phyloP scores from a whole-genome alignment of 805 yeast species.

The Candida broadrunensis region DNA sequence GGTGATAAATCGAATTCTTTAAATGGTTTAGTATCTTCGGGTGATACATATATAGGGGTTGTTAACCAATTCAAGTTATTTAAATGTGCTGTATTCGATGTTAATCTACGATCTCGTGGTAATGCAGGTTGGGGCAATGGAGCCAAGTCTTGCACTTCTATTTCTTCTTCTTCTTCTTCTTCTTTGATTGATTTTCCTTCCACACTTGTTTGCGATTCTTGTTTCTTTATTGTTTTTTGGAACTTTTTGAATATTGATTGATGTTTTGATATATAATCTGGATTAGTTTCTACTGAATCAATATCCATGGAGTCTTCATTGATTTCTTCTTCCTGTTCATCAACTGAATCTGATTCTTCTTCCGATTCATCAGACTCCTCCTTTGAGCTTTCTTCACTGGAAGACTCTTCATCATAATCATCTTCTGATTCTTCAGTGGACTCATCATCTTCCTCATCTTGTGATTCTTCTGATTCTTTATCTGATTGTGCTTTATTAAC shows the following conservation, averaged over 20 bases:
- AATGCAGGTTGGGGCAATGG: constrained; percentile 86
- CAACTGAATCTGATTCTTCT: constrained; percentile 4
- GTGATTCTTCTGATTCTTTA: constrained; percentile 5
- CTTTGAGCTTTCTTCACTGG: background rate
- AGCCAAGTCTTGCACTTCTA: constrained; percentile 38
- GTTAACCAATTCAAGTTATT: constrained; percentile 64
- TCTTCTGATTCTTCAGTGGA: constrained; percentile 9
- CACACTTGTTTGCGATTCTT: constrained; percentile 9
- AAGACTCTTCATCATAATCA: constrained; percentile 8
- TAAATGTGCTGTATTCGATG: constrained; percentile 19
- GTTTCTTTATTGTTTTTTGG: constrained; percentile 22
- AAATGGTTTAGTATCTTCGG: constrained; percentile 48
- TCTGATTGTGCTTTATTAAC: constrained; percentile 3
- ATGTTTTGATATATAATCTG: constrained; percentile 37
- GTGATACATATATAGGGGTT: constrained; percentile 55
- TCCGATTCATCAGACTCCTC: constrained; percentile 5
- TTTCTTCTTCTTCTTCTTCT: constrained; percentile 14
- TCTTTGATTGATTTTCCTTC: no score
- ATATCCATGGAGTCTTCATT: background rate
- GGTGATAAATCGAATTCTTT: constrained; percentile 43
- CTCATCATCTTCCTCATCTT: constrained; percentile 6
- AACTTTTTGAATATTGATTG: constrained; percentile 53
- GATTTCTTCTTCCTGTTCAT: constrained; percentile 12
- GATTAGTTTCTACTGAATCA: constrained; percentile 5
- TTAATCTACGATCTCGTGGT: constrained; percentile 48